These are phyloP conservation scores for Aschersonia sp. DNA, from an alignment of 2,329 filamentous ascomycete genomes.

Conservation along the genomic window DNA sequence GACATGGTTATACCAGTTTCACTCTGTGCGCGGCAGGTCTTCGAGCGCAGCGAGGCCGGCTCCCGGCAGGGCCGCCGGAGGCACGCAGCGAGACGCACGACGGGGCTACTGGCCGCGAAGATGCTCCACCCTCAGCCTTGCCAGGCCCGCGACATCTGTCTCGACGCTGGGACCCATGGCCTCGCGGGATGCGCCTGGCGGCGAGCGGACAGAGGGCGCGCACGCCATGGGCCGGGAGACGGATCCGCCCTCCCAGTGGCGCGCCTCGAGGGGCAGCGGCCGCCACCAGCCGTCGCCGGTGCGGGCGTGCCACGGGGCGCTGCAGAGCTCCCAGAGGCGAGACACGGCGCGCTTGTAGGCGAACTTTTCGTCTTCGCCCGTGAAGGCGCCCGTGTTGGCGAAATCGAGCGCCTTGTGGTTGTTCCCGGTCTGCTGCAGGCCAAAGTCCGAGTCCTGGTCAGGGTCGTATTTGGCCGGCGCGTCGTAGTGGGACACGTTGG, in stretches of 20 bases:
- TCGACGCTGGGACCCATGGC: slow-evolving; percentile 19
- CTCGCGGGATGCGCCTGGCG: slow-evolving; percentile 9
- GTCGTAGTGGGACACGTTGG: slow-evolving; percentile 58
- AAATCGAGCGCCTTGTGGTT: slow-evolving; percentile 41
- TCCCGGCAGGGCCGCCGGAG: too few relatives aligned
- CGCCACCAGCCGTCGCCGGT: slow-evolving; percentile 51
- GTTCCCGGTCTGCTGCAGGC: slow-evolving; percentile 13
- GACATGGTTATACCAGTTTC: neutral
- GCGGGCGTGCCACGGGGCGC: slow-evolving; percentile 54
- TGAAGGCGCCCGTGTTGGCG: slow-evolving; percentile 51
- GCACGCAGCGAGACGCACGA: too few relatives aligned
- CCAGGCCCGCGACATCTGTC: slow-evolving; percentile 22
- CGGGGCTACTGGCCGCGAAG: neutral
- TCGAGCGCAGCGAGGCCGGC: too few relatives aligned
- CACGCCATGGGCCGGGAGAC: slow-evolving; percentile 12
- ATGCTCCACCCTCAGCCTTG: neutral
- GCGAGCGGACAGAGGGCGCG: slow-evolving; percentile 6
- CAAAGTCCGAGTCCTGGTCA: slow-evolving; percentile 43
- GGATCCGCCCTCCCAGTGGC: slow-evolving; percentile 47
- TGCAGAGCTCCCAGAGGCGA: slow-evolving; percentile 72
- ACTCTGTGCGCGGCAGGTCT: too few relatives aligned
- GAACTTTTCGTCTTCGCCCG: slow-evolving; percentile 69
- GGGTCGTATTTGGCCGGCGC: slow-evolving; percentile 34
- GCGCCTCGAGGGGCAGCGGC: slow-evolving; percentile 45
- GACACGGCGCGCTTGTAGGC: slow-evolving; percentile 65